Base-by-base conservation (phyloP, 1,284 basidiomycete genomes). In the Tilletiopsis washingtonensis region DNA sequence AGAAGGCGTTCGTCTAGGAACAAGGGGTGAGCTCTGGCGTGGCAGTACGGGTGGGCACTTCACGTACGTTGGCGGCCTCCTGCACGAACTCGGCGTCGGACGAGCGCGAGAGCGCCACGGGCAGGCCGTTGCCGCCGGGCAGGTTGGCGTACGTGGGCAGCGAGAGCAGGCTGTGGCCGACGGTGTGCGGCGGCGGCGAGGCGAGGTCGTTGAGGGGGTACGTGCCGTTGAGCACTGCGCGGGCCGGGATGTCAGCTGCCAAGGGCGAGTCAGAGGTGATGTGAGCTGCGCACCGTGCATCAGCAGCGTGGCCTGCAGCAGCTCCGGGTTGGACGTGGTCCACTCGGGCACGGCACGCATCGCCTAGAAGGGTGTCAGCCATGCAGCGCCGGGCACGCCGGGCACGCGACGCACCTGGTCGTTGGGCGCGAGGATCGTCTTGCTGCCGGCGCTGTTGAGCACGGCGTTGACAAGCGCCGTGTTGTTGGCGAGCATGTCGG, bases 41-140 rank as follows among this genome's bases (percentile, higher is more conserved):
- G n/a, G n/a, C n/a, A n/a, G n/a, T n/a, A n/a, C n/a, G n/a, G n/a
- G n/a, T n/a, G n/a, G n/a, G n/a, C n/a, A n/a, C n/a, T n/a, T n/a
- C n/a, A n/a, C n/a, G n/a, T n/a, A n/a, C n/a, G 61, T 63, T 63
- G 25, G 57, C 50, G 2, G 56, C 61, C 42, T 63, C 59, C n/a
- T 57, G 29, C 11, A 62, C 54, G 25, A 59, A 53, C 0, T 24
- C 17, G 17, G 25, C 12, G 43, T 53, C 17, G 23, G 38, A 49
- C 5, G 41, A 47, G 43, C 48, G 44, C 46, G 57, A 38, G 6
- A 64, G 46, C 9, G 62, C 60, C 9, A 64, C 61, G 11, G 58
- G 58, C 47, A 61, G 60, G 24, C 62, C 62, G 24, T 62, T 61
- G 9, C 57, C 57, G 23, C 62, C 62, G 19, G 62, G 62, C n/a